phyloP scores from a whole-genome alignment of 2,329 filamentous ascomycete species.

The Capronia coronata region DNA sequence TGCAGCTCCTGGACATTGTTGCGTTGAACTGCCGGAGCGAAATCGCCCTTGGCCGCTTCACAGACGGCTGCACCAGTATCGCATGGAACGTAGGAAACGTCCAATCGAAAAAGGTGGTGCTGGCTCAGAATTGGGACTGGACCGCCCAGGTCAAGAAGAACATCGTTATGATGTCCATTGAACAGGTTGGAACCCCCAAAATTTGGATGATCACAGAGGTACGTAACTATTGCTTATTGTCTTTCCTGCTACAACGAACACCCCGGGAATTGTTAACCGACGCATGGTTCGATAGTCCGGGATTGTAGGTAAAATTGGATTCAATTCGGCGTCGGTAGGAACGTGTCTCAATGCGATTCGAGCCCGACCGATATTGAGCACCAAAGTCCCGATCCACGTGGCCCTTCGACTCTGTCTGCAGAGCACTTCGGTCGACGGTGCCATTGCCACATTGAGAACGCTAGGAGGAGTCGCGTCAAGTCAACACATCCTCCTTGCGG shows the following conservation, averaged over 20 bases:
- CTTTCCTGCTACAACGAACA: too few relatives aligned
- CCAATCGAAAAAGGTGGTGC: slow-evolving; percentile 28
- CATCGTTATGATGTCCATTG: slow-evolving; percentile 44
- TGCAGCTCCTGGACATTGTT: slow-evolving; percentile 46
- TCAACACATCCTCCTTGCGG: slow-evolving; percentile 50
- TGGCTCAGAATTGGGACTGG: slow-evolving; percentile 58
- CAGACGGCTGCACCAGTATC: slow-evolving; percentile 51
- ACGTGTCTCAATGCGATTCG: slow-evolving; percentile 51
- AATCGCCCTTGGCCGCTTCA: slow-evolving; percentile 51
- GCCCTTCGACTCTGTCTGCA: slow-evolving; percentile 49
- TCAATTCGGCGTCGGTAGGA: slow-evolving; percentile 49
- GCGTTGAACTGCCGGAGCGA: slow-evolving; percentile 54
- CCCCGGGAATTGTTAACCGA: too few relatives aligned
- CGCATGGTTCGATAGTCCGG: too few relatives aligned
- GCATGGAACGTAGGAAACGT: slow-evolving; percentile 40
- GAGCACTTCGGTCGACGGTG: slow-evolving; percentile 38
- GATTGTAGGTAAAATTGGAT: slow-evolving; percentile 52
- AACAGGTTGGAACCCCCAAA: slow-evolving; percentile 38
- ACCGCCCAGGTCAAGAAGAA: slow-evolving; percentile 46
- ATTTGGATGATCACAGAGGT: slow-evolving; percentile 50
- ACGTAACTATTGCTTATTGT: too few relatives aligned
- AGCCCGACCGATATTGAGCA: slow-evolving; percentile 42
- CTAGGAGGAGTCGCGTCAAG: slow-evolving; percentile 45
- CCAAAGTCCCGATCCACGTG: slow-evolving; percentile 47
- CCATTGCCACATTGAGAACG: slow-evolving; percentile 39